Base-by-base conservation (phyloP, 768 basidiomycete genomes). In the Gloeophyllum trabeum region DNA sequence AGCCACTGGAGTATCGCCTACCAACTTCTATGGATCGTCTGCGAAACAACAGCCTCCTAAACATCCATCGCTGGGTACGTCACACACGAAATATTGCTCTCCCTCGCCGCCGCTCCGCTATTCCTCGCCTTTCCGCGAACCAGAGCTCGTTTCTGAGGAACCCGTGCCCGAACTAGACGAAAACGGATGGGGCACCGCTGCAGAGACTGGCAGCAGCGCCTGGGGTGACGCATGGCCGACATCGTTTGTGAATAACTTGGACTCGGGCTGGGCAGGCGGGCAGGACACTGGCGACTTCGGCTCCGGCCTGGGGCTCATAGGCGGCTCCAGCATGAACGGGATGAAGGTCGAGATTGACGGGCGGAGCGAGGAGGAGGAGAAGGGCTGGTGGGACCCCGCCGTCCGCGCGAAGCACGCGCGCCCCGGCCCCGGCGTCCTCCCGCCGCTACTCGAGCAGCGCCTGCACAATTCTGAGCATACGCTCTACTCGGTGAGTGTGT, bases 401-500 rank as follows among this genome's bases (percentile, higher is more conserved):
- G 50, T 67, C 16, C 70, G 74, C 34, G 63, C 62, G 30, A 57
- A 43, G 35, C 53, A 57, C 50, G 54, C 59, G 34, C 76, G 84
- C 19, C 86, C 86, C 0, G 85, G 85, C 3, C 68, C 70, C 1
- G 85, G 86, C 14, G 68, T 85, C 35, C 64, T 88, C 18, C 74
- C 86, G 0, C 78, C 84, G 2, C 58, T 76, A 41, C 64, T 88
- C 16, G 76, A 76, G 7, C 78, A 85, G 36, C 59, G 68, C 40
- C 60, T 88, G 19, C 85, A 88, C 56, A 69, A 85, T 51, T 66
- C 82, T 5, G 75, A 84, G 32, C 85, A 88, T 55, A 73, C 75
- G 5, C 60, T 89, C 21, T 84, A 73, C 59, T 76, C 71, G 6
- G 76, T 87, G 24, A 72, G 63, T 46, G 66, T 61, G 20, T 55